Evolutionary conservation across 139 green algal species (phyloP), one percentile per base, ranked within the genome.

Genomic region (Raphidocelis subcapitata): DNA sequence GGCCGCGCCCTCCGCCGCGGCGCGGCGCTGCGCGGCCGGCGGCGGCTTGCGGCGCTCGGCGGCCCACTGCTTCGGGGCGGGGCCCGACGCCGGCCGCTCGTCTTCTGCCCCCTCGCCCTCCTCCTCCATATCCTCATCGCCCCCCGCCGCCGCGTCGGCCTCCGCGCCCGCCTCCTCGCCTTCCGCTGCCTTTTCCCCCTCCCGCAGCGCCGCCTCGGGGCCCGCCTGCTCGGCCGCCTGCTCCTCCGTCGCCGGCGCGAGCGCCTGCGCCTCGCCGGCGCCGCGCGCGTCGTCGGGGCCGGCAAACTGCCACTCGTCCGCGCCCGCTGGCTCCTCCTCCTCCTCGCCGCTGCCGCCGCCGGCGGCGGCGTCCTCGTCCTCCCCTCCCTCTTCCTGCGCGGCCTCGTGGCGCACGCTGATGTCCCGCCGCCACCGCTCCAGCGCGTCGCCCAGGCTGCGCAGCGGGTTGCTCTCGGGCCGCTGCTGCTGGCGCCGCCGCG

Each of bases 171-270:
- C 55, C 18, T 65, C 28, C 36, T 80, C 56, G 14, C 62, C 59
- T 35, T 67, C 67, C n/a, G 23, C 60, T 28, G 70, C 68, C 15
- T 71, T 61, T 26, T 76, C 65, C 74, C 60, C 77, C 80, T n/a
- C 32, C 80, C 32, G 68, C 32, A 23, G 18, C 62, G 12, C 67
- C 57, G 54, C 72, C 24, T 12, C 74, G 44, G 46, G 36, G 35
- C 3, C 63, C 51, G 5, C 76, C 81, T 64, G 69, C 59, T 69
- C 32, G 54, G 71, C 49, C 66, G 86, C 89, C 79, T 98, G 94
- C 54, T 98, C 94, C 70, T 97, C 89, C 0, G 94, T 98, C 2
- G 94, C 94, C 3, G 88, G 69, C 0, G 87, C 94, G 41, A 98
- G 71, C 15, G 91, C 84, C 69, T 84, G 78, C 29, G 67, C 82